phyloP scores from a whole-genome alignment of 2,329 filamentous ascomycete genomes.

The Grosmannia huntii region DNA sequence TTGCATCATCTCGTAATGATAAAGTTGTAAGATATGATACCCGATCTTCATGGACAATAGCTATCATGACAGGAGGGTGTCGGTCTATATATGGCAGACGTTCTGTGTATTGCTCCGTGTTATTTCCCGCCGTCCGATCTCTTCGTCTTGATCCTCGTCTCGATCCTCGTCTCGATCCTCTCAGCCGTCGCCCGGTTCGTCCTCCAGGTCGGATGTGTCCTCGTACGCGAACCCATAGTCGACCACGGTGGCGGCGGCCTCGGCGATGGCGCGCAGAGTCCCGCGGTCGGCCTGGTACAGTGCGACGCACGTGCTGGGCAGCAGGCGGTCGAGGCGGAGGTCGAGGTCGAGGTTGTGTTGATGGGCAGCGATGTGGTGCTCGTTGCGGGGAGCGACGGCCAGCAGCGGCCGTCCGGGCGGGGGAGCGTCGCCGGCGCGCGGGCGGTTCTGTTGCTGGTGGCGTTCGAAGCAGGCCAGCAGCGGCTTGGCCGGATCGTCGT shows the following conservation, averaged over 20 bases:
- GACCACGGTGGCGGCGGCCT: neutral
- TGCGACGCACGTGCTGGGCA: slow-evolving; percentile 7
- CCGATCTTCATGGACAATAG: too few species aligned
- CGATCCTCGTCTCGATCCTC: too few species aligned
- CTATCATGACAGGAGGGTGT: too few species aligned
- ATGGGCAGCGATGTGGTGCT: neutral
- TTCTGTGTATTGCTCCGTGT: too few species aligned
- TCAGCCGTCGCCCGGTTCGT: neutral
- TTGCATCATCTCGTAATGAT: too few species aligned
- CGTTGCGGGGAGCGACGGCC: too few species aligned
- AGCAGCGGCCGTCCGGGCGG: neutral
- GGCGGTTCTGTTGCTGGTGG: slow-evolving; percentile 28
- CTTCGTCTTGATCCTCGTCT: too few species aligned
- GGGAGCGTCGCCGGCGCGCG: slow-evolving; percentile 1
- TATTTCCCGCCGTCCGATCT: too few species aligned
- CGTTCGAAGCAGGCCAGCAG: slow-evolving; percentile 31
- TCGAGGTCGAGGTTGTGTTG: slow-evolving; percentile 5
- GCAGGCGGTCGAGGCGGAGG: slow-evolving; percentile 8
- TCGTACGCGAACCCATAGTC: slow-evolving; percentile 15
- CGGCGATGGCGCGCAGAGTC: slow-evolving; percentile 5
- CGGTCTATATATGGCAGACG: too few species aligned
- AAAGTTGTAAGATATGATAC: too few species aligned
- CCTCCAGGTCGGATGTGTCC: slow-evolving; percentile 4
- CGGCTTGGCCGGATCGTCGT: slow-evolving; percentile 28
- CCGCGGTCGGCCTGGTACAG: slow-evolving; percentile 13